Base-by-base conservation (phyloP, 73 alveolate species). In the Diophrys sp. region DNA sequence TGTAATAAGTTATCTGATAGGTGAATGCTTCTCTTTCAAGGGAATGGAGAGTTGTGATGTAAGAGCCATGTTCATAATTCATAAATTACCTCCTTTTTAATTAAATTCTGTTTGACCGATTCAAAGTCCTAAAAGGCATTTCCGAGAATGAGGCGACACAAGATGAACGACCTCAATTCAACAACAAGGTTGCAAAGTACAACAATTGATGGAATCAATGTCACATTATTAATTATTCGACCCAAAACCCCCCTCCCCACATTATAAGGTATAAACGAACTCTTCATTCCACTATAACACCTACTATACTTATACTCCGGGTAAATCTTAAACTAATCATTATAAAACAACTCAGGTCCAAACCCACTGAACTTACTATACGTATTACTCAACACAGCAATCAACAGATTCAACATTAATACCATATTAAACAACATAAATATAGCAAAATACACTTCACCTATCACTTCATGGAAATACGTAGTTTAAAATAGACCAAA, bases 151-250 rank as follows among this genome's bases (percentile, higher is more conserved):
- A 78, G 2, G 71, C 30, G 23, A 44, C 78, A 0, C 88, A 85
- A 29, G 66, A 67, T 34, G 32, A 29, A 81, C 1, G 25, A 23
- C 56, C 54, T 34, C 14, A 33, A 30, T 72, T 75, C 79, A 78
- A 78, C 81, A 74, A 74, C 74, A 33, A 32, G 57, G 28, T n/a
- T 72, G 93, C 89, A 44, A 71, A 86, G 78, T 24, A 73, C 44
- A 80, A 74, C 83, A 30, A 71, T 31, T 29, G 66, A 70, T 71
- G 29, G 24, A 14, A 71, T 14, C 23, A 71, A 71, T 5, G 30
- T 34, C 30, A 71, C 14, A 8, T 31, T 1, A 29, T 23, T 28
- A 14, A 8, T 31, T n/a, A n/a, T n/a, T n/a, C n/a, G n/a, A n/a
- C n/a, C n/a, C n/a, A n/a, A n/a, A n/a, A n/a, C n/a, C n/a, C n/a